Conservation (phyloP, 306 rosid genomes). For the Betula pendula region DNA sequence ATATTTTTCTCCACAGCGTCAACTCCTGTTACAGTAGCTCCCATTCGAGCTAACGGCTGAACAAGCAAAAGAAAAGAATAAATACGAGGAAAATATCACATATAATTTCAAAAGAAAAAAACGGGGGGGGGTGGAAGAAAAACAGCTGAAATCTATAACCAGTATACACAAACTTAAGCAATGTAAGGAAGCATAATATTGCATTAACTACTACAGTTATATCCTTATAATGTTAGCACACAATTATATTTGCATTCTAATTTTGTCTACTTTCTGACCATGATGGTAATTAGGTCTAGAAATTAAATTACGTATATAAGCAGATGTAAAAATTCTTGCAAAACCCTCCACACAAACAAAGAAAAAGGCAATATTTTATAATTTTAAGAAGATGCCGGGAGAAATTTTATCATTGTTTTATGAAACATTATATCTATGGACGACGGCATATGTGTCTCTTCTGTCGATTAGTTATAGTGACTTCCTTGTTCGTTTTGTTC, state of each 20-base stretch:
- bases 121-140: background rate
- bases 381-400: too few relatives aligned
- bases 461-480: too few relatives aligned
- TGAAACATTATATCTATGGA: too few relatives aligned
- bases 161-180: constrained; percentile 3
- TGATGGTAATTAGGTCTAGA: background rate
- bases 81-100: constrained; percentile 19
- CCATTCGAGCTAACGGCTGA: constrained; percentile 94
- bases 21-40: constrained; percentile 84
- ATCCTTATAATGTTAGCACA: constrained; percentile 19
- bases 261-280: background rate
- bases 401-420: too few relatives aligned
- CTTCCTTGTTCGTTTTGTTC: too few relatives aligned
- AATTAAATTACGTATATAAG: too few relatives aligned
- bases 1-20: constrained; percentile 88
- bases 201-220: constrained; percentile 21
- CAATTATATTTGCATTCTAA: constrained; percentile 10
- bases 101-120: background rate
- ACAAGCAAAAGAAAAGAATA: constrained; percentile 23
- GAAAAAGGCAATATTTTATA: too few relatives aligned
- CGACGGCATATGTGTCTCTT: too few relatives aligned
- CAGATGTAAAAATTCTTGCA: too few relatives aligned
- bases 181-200: constrained; percentile 3
- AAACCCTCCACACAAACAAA: too few relatives aligned
- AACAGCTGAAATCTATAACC: constrained; percentile 7